Conservation (phyloP, 345 rosid genomes). For the Gossypium bickii region DNA sequence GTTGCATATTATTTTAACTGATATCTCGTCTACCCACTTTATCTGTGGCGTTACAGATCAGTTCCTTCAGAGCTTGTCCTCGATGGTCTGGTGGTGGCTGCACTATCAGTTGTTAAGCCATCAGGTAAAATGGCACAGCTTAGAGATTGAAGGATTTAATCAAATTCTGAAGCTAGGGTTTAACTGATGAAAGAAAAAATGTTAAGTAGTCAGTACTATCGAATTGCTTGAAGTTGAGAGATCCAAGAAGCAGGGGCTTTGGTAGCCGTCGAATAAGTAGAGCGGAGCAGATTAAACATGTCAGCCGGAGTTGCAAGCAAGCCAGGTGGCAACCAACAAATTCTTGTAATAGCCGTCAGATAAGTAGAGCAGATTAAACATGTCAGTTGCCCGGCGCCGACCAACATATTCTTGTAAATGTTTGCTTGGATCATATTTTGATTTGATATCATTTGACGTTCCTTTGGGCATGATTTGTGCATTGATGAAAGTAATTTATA, state of each 20-base stretch:
- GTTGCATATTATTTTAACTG: neutral
- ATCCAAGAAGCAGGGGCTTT: neutral
- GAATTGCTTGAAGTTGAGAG: neutral
- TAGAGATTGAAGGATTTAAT: neutral
- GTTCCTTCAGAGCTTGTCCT: neutral
- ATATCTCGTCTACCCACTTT: neutral
- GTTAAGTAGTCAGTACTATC: too few relatives aligned
- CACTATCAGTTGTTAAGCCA: too few relatives aligned
- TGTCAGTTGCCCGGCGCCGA: neutral
- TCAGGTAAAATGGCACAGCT: neutral
- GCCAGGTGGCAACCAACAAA: neutral
- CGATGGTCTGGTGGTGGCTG: too few relatives aligned
- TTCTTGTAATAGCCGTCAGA: too few relatives aligned
- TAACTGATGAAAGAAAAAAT: neutral
- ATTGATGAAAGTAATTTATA: neutral
- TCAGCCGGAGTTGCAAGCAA: neutral
- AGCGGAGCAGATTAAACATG: too few relatives aligned
- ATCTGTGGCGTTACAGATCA: neutral
- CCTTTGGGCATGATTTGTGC: neutral
- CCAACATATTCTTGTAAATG: neutral
- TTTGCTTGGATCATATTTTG: neutral
- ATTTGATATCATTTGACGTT: neutral
- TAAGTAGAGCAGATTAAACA: too few relatives aligned
- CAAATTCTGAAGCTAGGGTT: neutral
- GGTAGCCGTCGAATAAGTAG: neutral